A percentile compares a stretch with the other conserved stretches of the same genome.
phyloP scores from a whole-genome alignment of 352 stramenopile genomes.

The Phytophthora sp. region DNA sequence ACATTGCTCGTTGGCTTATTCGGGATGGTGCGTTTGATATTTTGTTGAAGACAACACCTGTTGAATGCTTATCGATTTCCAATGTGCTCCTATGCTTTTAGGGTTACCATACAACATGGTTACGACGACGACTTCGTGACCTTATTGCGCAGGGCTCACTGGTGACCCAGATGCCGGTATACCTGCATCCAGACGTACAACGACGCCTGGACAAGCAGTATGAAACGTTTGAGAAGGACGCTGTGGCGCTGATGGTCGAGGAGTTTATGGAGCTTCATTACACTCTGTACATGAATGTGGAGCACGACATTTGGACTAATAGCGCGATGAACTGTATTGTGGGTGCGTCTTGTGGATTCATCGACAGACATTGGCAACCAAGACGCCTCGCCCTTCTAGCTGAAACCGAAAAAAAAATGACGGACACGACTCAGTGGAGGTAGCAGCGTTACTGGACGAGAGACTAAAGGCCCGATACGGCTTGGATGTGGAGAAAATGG shows the following conservation, averaged over 20 bases:
- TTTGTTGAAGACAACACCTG: too few relatives aligned
- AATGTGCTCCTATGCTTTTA: neutral
- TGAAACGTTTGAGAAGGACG: neutral
- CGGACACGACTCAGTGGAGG: neutral
- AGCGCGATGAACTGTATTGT: conserved; percentile 10
- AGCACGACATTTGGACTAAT: conserved; percentile 18
- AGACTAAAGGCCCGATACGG: too few relatives aligned
- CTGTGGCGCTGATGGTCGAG: neutral
- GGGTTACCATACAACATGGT: conserved; percentile 4
- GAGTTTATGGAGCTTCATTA: conserved; percentile 7
- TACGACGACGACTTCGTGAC: conserved; percentile 1
- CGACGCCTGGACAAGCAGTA: conserved; percentile 5
- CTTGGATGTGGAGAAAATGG: neutral
- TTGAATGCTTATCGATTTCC: too few relatives aligned
- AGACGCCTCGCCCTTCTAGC: neutral
- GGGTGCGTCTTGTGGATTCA: conserved; percentile 4
- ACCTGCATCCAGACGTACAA: conserved; percentile 11
- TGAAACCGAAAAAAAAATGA: conserved; percentile 9
- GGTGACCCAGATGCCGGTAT: neutral
- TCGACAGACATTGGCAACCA: neutral
- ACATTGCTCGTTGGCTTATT: neutral
- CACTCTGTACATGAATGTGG: neutral
- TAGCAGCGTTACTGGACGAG: too few relatives aligned
- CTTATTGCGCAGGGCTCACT: neutral
- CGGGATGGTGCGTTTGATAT: too few relatives aligned